These are phyloP conservation scores for Saccharomycopsis sp. DNA, from an alignment of 805 yeast species.

Conservation along the genomic window DNA sequence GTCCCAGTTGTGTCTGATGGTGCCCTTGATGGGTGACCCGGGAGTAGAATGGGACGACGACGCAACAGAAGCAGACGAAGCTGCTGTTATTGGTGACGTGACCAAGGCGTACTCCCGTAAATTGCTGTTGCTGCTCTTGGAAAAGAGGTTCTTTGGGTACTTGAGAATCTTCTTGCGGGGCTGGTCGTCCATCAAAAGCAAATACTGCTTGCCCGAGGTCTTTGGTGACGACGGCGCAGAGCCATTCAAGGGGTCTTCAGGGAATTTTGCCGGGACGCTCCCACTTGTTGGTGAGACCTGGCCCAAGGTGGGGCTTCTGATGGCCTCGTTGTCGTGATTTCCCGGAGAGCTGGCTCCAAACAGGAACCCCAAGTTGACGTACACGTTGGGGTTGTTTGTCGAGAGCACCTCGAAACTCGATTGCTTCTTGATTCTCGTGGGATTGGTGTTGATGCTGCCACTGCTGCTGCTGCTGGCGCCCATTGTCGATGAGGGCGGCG, in stretches of 20 bases:
- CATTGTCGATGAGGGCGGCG: no score
- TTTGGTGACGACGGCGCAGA: constrained; percentile 15
- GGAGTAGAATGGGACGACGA: no score
- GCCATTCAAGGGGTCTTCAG: background rate
- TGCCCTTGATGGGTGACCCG: no score
- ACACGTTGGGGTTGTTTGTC: constrained; percentile 18
- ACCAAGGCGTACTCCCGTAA: no score
- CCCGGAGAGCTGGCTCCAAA: background rate
- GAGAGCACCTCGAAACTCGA: constrained; percentile 15
- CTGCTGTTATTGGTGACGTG: background rate
- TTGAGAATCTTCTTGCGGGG: constrained; percentile 14
- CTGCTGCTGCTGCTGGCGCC: background rate
- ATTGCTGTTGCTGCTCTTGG: constrained; percentile 11
- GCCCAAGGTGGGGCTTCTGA: background rate
- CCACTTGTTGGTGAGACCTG: background rate
- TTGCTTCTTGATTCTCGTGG: constrained; percentile 4
- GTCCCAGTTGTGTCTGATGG: constrained; percentile 11
- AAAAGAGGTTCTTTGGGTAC: constrained; percentile 17
- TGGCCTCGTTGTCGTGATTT: background rate
- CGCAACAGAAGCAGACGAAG: background rate
- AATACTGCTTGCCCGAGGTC: constrained; percentile 7
- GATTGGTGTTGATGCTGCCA: background rate
- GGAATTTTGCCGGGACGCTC: constrained; percentile 2
- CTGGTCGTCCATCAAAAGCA: constrained; percentile 2
- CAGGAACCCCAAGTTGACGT: background rate